Base-by-base conservation (phyloP, 495 filamentous ascomycete species). In the Halenospora varia region DNA sequence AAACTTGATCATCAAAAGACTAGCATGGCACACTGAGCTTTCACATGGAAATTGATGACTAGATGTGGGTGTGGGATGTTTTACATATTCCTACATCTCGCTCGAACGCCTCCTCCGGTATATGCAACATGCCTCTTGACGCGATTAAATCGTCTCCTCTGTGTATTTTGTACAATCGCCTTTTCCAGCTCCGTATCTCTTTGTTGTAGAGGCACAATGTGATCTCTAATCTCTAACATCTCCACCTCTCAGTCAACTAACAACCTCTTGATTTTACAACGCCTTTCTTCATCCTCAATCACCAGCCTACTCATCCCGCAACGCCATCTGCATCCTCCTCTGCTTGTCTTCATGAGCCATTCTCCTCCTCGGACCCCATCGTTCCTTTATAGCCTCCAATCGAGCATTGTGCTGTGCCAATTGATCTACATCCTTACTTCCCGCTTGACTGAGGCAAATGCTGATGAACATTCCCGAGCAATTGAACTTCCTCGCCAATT, bases 401-500 rank as follows among this genome's bases (percentile, higher is more conserved):
- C 66, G 62, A 55, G 72, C 62, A 53, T 68, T 65, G 42, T 62
- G 65, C 64, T 70, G 55, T 53, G 73, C 65, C 60, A 70, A 70
- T 17, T 68, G 57, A 64, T 77, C 73, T 18, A 50, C 48, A 50
- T 67, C 57, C 3, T 57, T 48, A 71, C 61, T 44, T 70, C 68
- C 66, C 68, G 15, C 35, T 25, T 62, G 48, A 10, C 48, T 56
- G 15, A 56, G 70, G 67, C 74, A 80, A 68, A 83, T 77, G 51
- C 77, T 78, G 56, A 96, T 81, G 65, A 96, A 96, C 46, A 87
- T 72, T 18, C 82, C 77, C 57, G 81, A 83, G 76, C 91, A 96
- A n/a, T 82, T 79, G 70, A 87, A 96, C 59, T 82, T 83, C 65
- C 82, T 76, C 39, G 90, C 88, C 56, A 96, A 73, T 66, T 73